Base-by-base conservation (phyloP, 129 eudicot species). In the Logfia minima region DNA sequence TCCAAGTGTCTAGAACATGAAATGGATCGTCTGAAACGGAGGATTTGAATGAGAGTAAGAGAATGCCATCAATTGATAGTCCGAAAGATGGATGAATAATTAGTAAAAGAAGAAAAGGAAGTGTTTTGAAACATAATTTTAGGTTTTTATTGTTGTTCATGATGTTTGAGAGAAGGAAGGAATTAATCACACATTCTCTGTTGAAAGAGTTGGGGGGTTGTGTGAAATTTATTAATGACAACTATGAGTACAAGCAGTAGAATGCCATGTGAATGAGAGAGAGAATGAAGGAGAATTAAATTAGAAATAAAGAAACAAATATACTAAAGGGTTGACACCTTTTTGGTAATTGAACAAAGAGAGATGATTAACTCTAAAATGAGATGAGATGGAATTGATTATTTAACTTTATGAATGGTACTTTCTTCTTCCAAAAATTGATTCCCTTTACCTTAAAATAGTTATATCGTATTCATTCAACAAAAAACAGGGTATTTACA, bases 21-120 rank as follows among this genome's bases (percentile, higher is more conserved):
- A 81, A 79, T 3, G 98, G 98, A 21, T 93, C 98, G 9, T 56
- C 73, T 4, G 77, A 4, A 14, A 93, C 80, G 3, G 83, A 80
- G 86, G 77, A 83, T 74, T 89, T 93, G 82, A 93, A 86, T 4
- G 97, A 85, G 13, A 93, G 84, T 48, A 93, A 71, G 6, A 86
- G 76, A 24, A 89, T 7, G 0, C 98, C 98, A 59, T 93, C 98
- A 23, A 72, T 72, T 71, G 84, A 85, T 62, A 92, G 93, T 2
- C 76, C 77, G 41, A 56, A 59, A 41, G 80, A 79, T 59, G 51
- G 84, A 8, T 75, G 77, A n/a, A 58, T 71, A 5, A 41, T 22
- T 28, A 82, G 11, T 0, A 85, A 59, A 35, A 80, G 32, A 48
- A 79, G 45, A 21, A 77, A 39, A 18, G 52, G 67, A 22, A 86